Evolutionary conservation across 2,329 filamentous ascomycete genomes (phyloP).

Genomic region (Ceratocystis papillata): DNA sequence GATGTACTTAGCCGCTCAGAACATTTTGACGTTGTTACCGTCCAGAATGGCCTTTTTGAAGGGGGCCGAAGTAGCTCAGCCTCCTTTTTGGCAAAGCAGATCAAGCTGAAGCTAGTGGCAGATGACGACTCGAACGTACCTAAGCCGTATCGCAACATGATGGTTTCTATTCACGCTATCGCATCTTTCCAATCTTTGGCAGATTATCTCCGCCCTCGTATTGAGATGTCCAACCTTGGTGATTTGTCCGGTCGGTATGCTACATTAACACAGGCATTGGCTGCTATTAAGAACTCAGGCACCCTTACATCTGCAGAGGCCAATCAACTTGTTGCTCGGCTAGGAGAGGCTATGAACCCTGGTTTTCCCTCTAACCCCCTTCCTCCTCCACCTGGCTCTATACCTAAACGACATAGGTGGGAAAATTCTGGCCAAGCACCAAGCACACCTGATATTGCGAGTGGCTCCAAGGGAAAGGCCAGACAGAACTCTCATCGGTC

Average conservation of each 20-base stretch:
- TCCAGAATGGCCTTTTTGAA: conserved; percentile 85
- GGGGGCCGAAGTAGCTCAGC: conserved; percentile 81
- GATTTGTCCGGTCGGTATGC: conserved; percentile 49
- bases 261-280: conserved; percentile 56
- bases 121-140: conserved; percentile 89
- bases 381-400: conserved; percentile 6
- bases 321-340: conserved; percentile 32
- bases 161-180: conserved; percentile 97
- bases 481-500: conserved; percentile 54
- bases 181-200: conserved; percentile 95
- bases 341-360: conserved; percentile 12
- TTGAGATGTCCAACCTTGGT: conserved; percentile 33
- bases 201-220: conserved; percentile 85
- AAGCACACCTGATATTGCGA: conserved; percentile 13
- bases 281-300: conserved; percentile 64
- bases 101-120: conserved; percentile 76
- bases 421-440: not conserved
- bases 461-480: not conserved
- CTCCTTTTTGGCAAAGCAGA: conserved; percentile 93
- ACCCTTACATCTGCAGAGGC: conserved; percentile 26
- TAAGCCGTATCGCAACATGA: conserved; percentile 77
- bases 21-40: conserved; percentile 94
- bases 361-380: not conserved
- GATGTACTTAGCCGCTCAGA: conserved; percentile 92
- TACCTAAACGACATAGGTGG: conserved; percentile 5